phyloP scores from a whole-genome alignment of 495 filamentous ascomycete genomes.

The Lichenothelia convexa region DNA sequence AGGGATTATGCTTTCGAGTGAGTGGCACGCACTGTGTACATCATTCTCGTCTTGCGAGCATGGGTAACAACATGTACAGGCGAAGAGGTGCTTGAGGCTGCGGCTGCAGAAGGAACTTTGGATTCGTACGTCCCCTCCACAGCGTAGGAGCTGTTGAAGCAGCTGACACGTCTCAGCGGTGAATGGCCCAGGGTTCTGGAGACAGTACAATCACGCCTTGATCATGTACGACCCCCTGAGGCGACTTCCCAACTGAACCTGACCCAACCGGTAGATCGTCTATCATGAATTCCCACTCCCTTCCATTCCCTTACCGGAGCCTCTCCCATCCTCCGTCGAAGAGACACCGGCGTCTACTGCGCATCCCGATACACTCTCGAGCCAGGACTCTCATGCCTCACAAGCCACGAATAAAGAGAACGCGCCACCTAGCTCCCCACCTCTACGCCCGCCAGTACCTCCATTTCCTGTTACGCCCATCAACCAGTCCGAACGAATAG shows the following conservation, averaged over 20 bases:
- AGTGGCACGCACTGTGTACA: too few relatives aligned
- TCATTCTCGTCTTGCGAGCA: too few relatives aligned
- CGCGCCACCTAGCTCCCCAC: slow-evolving; percentile 24
- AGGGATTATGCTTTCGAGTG: too few relatives aligned
- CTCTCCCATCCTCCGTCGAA: slow-evolving; percentile 16
- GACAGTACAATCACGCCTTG: slow-evolving; percentile 15
- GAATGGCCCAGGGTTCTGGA: slow-evolving; percentile 21
- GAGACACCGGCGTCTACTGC: neutral
- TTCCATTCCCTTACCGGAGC: slow-evolving; percentile 8
- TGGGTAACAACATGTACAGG: too few relatives aligned
- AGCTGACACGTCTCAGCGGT: slow-evolving; percentile 12
- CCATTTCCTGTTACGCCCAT: slow-evolving; percentile 22
- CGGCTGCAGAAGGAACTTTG: slow-evolving; percentile 48
- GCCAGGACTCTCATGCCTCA: slow-evolving; percentile 11
- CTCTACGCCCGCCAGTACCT: slow-evolving; percentile 14
- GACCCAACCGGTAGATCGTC: slow-evolving; percentile 12
- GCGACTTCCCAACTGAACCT: neutral
- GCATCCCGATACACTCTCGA: neutral
- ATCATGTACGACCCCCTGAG: slow-evolving; percentile 11
- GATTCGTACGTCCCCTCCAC: slow-evolving; percentile 36
- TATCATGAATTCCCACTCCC: slow-evolving; percentile 21
- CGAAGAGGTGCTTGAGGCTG: slow-evolving; percentile 33
- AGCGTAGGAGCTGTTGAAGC: neutral
- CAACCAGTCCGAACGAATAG: slow-evolving; percentile 10
- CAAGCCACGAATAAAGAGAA: slow-evolving; percentile 36